Base-by-base conservation (phyloP, 306 rosid species). In the Luffa acutangula region DNA sequence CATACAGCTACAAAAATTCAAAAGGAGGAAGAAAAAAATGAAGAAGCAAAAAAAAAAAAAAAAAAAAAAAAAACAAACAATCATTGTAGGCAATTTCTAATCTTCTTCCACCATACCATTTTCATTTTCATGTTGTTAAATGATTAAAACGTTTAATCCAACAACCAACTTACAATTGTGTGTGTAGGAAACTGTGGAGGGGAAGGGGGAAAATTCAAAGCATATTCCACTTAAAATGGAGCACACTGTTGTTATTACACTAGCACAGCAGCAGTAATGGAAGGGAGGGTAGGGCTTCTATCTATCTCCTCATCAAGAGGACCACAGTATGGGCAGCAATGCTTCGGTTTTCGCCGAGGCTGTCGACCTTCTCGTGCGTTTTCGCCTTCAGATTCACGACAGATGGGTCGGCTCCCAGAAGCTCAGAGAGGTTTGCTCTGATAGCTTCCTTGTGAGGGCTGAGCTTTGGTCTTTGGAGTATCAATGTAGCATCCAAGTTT, bases 301-400 rank as follows among this genome's bases (percentile, higher is more conserved):
- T 87, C 90, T 93, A 91, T 87, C 90, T 93, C 83, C 79, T 93
- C 99, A 96, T 93, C 37, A 96, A 88, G 82, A 96, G 98, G 85
- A 91, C 93, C 80, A 91, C 97, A 31, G 98, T 96, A 86, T 96
- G 99, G 77, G 98, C 99, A 4, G 96, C 99, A 84, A 96, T 91
- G 66, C 99, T 93, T 85, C 99, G 84, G 58, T 93, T 93, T 83
- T 96, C 99, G 51, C 99, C 99, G 15, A 96, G 96, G 84, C 98
- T 93, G 82, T 93, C 99, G 8, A 96, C 98, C 79, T 91, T 96
- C 85, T 96, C 99, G 82, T 93, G 99, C 76, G 99, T 93, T 87
- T 96, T 96, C 45, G 97, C 99, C 76, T 96, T 96, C 77, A 93
- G 89, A 84, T 93, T 96, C 78, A 96, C 98, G 36, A 91, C 92